These are phyloP conservation scores for Colletotrichum abscissum DNA, from an alignment of 2,329 filamentous ascomycete species.

Conservation along the genomic window DNA sequence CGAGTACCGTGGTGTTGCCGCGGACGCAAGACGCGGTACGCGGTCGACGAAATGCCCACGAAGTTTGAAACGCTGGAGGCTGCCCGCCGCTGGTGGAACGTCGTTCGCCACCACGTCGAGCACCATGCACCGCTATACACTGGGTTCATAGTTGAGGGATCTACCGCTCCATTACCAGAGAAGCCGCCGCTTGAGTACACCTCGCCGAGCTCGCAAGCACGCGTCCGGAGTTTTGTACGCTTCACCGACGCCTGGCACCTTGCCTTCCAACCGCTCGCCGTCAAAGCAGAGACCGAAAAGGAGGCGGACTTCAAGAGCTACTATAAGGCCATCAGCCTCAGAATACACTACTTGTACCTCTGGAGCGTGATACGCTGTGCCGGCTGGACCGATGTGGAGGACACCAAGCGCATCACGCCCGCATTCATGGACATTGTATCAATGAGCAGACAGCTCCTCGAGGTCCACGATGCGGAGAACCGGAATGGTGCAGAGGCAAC, in stretches of 20 bases:
- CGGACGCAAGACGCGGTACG: slow-evolving; percentile 3
- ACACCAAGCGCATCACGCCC: neutral
- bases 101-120: slow-evolving; percentile 11
- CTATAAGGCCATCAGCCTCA: slow-evolving; percentile 1
- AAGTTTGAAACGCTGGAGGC: slow-evolving; percentile 9
- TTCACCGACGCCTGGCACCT: slow-evolving; percentile 8
- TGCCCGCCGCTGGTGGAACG: slow-evolving; percentile 19
- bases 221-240: neutral
- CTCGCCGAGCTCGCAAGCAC: neutral
- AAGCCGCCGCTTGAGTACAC: neutral
- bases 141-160: slow-evolving; percentile 12
- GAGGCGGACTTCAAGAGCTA: neutral
- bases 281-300: neutral
- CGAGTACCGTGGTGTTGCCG: slow-evolving; percentile 26
- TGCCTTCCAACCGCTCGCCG: slow-evolving; percentile 7
- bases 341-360: slow-evolving; percentile 19
- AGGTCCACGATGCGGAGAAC: neutral
- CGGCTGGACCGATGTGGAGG: slow-evolving; percentile 12
- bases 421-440: slow-evolving; percentile 1
- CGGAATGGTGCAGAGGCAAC: neutral
- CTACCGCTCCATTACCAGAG: neutral
- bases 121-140: slow-evolving; percentile 8
- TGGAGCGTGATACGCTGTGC: slow-evolving; percentile 12
- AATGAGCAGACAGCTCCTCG: slow-evolving; percentile 8
- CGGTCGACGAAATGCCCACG: slow-evolving; percentile 22